A percentile compares a stretch with the other conserved stretches of the same genome.
Conservation (phyloP, 148 eudicot genomes). For the Persicaria tinctoria region DNA sequence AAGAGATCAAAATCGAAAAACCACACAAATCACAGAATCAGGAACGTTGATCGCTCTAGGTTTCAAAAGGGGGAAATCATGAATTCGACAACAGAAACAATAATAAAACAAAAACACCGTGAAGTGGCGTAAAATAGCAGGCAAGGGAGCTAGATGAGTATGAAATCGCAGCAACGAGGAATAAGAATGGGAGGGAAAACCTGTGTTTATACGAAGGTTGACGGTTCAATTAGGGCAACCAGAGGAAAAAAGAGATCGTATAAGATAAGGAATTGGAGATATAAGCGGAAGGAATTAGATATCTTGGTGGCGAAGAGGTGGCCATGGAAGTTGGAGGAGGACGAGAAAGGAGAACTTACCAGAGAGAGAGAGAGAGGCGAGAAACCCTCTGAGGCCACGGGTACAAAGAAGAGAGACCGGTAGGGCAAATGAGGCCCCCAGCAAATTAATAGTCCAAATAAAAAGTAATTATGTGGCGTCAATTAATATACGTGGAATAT, state of each 20-base stretch:
- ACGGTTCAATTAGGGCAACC: slow-evolving; percentile 4
- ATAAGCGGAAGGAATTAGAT: background rate
- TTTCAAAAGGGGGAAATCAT: background rate
- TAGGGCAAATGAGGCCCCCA: background rate
- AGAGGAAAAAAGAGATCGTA: background rate
- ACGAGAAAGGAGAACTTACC: slow-evolving; percentile 17
- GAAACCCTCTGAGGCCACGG: slow-evolving; percentile 15
- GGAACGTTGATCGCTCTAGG: background rate
- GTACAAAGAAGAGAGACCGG: background rate
- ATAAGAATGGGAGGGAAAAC: background rate
- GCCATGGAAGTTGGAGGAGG: background rate
- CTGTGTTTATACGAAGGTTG: background rate
- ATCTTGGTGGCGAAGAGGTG: background rate
- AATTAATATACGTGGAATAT: no score
- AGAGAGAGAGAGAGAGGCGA: slow-evolving; percentile 14
- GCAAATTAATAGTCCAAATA: background rate
- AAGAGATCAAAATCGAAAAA: background rate
- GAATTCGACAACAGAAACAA: background rate
- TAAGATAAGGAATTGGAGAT: background rate
- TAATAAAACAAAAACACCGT: background rate
- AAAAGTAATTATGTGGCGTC: background rate
- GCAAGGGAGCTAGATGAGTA: background rate
- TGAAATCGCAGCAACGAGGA: background rate
- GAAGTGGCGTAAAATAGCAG: background rate
- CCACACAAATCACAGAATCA: background rate